Evolutionary conservation across 23 red algal species (phyloP), one percentile per base, ranked within the genome.

Genomic region (Gracilaria domingensis): DNA sequence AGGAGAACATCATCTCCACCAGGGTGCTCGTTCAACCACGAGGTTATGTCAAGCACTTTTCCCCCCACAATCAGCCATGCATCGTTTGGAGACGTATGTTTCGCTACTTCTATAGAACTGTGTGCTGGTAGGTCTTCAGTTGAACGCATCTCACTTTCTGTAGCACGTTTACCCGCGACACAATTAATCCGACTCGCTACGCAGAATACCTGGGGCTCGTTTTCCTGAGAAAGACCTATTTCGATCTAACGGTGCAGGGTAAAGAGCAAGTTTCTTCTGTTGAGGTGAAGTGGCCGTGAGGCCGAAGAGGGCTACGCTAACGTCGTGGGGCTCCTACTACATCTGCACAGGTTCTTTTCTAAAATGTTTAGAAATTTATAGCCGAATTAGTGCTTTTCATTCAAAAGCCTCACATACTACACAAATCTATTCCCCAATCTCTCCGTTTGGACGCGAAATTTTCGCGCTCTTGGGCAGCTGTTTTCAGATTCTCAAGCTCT

Each of bases 1-100:
- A 98, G 85, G 0, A 98, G 86, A 0, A 98, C 86, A 44, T 95
- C 97, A 32, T 98, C 97, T 28, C 97, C 97, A 24, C 97, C 97
- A 18, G 97, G 97, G 65, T 98, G 97, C 32, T 98, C 97, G 34
- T 67, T 69, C 2, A 98, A 83, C 89, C 95, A 98, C n/a, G 66
- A 66, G 23, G 93, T 88, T 7, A 98, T 66, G 79, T 95, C 93
- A 33, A 95, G 93, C 29, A 98, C 94, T 65, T 94, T 96, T 18
- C 97, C 97, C 8, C 93, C 86, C 37, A 98, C 93, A 38, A 98
- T 84, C 80, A 98, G 85, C 97, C 97, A 98, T 21, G 78, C 88
- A 57, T 90, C 88, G 39, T 85, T 79, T 33, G 85, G 47, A 45
- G 45, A 91, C 28, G 70, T 53, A 91, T 98, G 95, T 20, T 98